Conservation (phyloP, 805 yeast genomes). For the Lipomyces japonicus region DNA sequence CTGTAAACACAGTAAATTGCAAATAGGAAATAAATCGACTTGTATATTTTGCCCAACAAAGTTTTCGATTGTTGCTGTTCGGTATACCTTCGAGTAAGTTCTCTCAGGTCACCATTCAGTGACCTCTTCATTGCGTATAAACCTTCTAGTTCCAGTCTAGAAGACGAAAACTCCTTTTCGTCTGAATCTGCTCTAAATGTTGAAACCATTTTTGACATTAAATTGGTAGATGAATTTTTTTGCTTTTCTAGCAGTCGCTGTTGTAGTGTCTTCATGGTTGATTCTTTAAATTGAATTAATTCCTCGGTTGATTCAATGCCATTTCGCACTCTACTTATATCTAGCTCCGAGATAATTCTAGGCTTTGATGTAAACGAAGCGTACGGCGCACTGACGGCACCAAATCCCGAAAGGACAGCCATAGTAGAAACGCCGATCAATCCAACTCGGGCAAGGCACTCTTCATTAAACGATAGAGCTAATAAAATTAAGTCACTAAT, state of each 20-base stretch:
- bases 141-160: slow-evolving; percentile 37
- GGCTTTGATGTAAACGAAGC: slow-evolving; percentile 35
- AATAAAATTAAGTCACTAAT: neutral
- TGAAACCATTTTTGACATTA: slow-evolving; percentile 33
- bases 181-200: slow-evolving; percentile 29
- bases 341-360: slow-evolving; percentile 34
- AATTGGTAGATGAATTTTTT: slow-evolving; percentile 31
- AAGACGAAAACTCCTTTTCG: slow-evolving; percentile 20
- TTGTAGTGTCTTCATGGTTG: slow-evolving; percentile 27
- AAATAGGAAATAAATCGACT: slow-evolving; percentile 34
- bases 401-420: slow-evolving; percentile 43
- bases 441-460: slow-evolving; percentile 38
- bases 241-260: slow-evolving; percentile 32
- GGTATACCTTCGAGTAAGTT: slow-evolving; percentile 29
- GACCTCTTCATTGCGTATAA: slow-evolving; percentile 36
- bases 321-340: slow-evolving; percentile 33
- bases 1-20: slow-evolving; percentile 43
- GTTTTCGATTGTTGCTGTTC: slow-evolving; percentile 35
- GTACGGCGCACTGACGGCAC: slow-evolving; percentile 43
- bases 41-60: slow-evolving; percentile 34
- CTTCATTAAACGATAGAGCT: slow-evolving; percentile 26
- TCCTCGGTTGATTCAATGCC: slow-evolving; percentile 36
- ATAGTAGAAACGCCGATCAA: slow-evolving; percentile 42
- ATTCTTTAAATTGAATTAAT: slow-evolving; percentile 33
- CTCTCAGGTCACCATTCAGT: slow-evolving; percentile 35